These are phyloP conservation scores for Cryptosporidium ryanae DNA, from an alignment of 169 alveolate species.

Conservation along the genomic window DNA sequence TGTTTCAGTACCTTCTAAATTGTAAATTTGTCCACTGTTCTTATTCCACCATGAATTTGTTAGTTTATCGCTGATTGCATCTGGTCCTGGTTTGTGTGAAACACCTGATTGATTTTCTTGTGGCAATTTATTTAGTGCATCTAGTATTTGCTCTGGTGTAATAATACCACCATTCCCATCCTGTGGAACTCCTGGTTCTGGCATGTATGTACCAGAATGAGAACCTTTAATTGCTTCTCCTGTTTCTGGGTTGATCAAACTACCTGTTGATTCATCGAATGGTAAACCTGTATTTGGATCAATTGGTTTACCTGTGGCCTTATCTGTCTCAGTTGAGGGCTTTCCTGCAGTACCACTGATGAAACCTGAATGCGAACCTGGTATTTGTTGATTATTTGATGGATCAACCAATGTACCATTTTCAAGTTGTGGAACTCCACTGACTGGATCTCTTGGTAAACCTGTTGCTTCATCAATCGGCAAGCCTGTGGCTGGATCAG, in stretches of 20 bases:
- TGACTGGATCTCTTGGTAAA: conserved; percentile 69
- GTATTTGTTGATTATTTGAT: conserved; percentile 51
- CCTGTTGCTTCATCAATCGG: conserved; percentile 64
- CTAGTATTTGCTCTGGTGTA: conserved; percentile 51
- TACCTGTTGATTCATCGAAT: conserved; percentile 42
- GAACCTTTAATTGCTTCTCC: conserved; percentile 38
- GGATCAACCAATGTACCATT: conserved; percentile 74
- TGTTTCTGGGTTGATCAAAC: conserved; percentile 56
- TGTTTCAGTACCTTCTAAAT: conserved; percentile 1
- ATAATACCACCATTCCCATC: conserved; percentile 56
- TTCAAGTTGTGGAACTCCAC: conserved; percentile 60
- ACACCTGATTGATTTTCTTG: background rate
- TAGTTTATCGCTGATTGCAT: conserved; percentile 48
- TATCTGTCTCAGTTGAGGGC: conserved; percentile 37
- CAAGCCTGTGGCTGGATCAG: conserved; percentile 51
- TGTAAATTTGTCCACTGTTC: conserved; percentile 39
- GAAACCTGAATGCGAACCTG: conserved; percentile 73
- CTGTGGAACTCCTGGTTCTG: conserved; percentile 65
- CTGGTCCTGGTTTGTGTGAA: conserved; percentile 55
- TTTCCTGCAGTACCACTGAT: conserved; percentile 55
- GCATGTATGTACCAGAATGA: conserved; percentile 74
- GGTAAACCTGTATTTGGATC: conserved; percentile 74
- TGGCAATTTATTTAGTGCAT: conserved; percentile 37
- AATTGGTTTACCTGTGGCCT: conserved; percentile 42
- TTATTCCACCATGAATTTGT: conserved; percentile 72